A percentile compares a stretch with the other conserved stretches of the same genome.
Conservation (phyloP, 805 yeast genomes). For the Saccharomycopsis javanensis region DNA sequence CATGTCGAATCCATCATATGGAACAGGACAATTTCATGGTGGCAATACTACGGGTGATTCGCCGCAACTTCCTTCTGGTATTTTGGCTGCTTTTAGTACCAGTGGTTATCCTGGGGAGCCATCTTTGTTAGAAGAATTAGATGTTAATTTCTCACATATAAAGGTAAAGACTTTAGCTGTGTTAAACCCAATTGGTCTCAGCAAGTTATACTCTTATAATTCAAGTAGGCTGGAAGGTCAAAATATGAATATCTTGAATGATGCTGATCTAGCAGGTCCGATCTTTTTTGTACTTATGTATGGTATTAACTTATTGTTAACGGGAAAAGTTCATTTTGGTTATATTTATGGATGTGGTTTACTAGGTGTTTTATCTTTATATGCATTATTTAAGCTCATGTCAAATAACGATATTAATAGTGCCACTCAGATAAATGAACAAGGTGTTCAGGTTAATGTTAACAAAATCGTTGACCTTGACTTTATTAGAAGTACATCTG, state of each 20-base stretch:
- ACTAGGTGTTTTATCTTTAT: constrained; percentile 80
- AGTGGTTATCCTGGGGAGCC: constrained; percentile 94
- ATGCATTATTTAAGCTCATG: constrained; percentile 81
- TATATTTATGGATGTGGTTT: constrained; percentile 94
- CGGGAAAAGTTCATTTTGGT: constrained; percentile 95
- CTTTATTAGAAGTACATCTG: constrained; percentile 70
- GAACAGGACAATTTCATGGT: constrained; percentile 17
- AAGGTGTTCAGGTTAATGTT: neutral
- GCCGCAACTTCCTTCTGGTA: constrained; percentile 53
- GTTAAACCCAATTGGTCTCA: constrained; percentile 45
- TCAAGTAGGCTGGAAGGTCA: neutral
- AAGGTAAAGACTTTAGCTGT: constrained; percentile 78
- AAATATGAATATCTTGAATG: constrained; percentile 60
- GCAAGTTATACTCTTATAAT: neutral
- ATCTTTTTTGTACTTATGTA: constrained; percentile 77
- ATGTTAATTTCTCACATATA: constrained; percentile 85
- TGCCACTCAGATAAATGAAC: neutral
- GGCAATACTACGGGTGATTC: neutral
- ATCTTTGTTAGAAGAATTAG: constrained; percentile 83
- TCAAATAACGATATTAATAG: constrained; percentile 37
- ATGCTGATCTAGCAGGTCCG: constrained; percentile 93
- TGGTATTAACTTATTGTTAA: constrained; percentile 69
- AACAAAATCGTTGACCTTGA: constrained; percentile 27
- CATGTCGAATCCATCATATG: constrained; percentile 10
- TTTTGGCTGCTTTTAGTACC: constrained; percentile 87